These are phyloP conservation scores for Penicillium sp. DNA, from an alignment of 2,329 filamentous ascomycete species.

Conservation along the genomic window DNA sequence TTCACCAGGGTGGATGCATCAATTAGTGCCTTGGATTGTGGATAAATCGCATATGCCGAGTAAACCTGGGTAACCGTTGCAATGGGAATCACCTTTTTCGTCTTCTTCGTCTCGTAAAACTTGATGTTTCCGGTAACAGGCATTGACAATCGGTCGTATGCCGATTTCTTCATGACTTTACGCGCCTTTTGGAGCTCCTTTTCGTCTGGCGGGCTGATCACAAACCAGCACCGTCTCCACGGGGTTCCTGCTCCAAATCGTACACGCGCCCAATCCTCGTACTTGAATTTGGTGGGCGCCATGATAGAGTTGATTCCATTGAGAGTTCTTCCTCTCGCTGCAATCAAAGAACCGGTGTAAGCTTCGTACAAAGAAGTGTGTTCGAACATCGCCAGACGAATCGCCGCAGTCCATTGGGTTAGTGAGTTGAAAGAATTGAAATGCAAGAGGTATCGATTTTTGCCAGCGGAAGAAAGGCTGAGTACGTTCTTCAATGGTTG, in stretches of 20 bases:
- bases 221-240: conserved; percentile 96
- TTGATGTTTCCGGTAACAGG: conserved; percentile 84
- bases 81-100: conserved; percentile 86
- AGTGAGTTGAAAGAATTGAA: conserved; percentile 94
- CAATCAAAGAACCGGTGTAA: conserved; percentile 93
- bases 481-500: conserved; percentile 90
- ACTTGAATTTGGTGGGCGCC: conserved; percentile 72
- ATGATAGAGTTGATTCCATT: conserved; percentile 91
- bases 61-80: conserved; percentile 89
- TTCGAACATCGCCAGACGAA: conserved; percentile 91
- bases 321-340: conserved; percentile 83
- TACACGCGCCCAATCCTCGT: conserved; percentile 92
- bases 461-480: conserved; percentile 90
- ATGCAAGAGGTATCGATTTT: conserved; percentile 91
- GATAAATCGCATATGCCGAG: conserved; percentile 92
- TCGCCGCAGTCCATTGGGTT: conserved; percentile 93
- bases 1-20: conserved; percentile 94
- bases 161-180: conserved; percentile 74
- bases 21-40: conserved; percentile 88
- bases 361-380: conserved; percentile 91
- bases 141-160: conserved; percentile 73
- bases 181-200: conserved; percentile 84
- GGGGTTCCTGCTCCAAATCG: conserved; percentile 93
- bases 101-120: conserved; percentile 93
- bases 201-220: conserved; percentile 87